Conservation (phyloP, 495 filamentous ascomycete genomes). For the Podospora comata region DNA sequence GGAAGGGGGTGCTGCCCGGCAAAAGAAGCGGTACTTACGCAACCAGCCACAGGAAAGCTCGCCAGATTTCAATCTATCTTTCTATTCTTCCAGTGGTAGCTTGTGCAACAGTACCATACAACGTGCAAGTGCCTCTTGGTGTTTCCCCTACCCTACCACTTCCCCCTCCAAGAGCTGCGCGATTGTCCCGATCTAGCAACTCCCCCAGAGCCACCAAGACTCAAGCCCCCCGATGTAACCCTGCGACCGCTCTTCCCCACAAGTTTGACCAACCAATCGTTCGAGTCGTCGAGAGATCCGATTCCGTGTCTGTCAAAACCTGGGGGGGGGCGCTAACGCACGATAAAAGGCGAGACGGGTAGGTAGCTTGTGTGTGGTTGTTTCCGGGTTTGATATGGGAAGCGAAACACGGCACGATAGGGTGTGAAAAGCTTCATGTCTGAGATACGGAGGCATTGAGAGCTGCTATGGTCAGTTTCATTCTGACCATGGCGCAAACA, state of each 20-base stretch:
- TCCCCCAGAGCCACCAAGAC: background rate
- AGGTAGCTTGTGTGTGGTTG: background rate
- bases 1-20: background rate
- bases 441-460: background rate
- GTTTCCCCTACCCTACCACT: no score
- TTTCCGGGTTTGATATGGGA: background rate
- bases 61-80: background rate
- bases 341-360: background rate
- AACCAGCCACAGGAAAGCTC: background rate
- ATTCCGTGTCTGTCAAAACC: background rate
- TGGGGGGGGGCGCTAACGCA: background rate
- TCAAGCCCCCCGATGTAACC: slow-evolving; percentile 5
- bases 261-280: slow-evolving; percentile 1
- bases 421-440: slow-evolving; percentile 4
- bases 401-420: slow-evolving; percentile 20
- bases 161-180: no score
- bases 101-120: background rate
- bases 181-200: no score
- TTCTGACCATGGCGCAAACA: no score
- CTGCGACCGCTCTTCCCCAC: background rate
- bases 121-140: background rate
- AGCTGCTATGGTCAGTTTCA: background rate
- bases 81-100: background rate
- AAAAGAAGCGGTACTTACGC: background rate
- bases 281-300: background rate